These are phyloP conservation scores for Arthrobotrys iridis DNA, from an alignment of 2,329 filamentous ascomycete genomes.

Conservation along the genomic window DNA sequence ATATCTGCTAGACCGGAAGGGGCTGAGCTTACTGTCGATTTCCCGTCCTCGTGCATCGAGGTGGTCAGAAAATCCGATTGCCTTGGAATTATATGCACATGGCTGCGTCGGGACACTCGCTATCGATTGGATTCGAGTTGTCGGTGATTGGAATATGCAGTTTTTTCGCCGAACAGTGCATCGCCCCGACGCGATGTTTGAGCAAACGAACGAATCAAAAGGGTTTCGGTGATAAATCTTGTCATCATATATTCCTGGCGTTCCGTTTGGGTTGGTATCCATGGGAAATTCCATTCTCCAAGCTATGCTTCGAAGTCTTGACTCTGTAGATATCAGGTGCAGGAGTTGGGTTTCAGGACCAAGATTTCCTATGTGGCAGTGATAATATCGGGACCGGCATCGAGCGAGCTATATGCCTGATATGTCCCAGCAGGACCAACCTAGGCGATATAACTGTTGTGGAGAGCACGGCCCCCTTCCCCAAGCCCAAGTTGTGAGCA, in stretches of 20 bases:
- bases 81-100: background rate
- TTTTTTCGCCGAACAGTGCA: slow-evolving; percentile 15
- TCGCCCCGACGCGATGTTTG: background rate
- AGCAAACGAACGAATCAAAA: background rate
- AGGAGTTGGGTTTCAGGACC: background rate
- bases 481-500: slow-evolving; percentile 9
- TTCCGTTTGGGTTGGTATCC: background rate
- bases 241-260: no score
- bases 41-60: slow-evolving; percentile 27
- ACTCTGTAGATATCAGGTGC: background rate
- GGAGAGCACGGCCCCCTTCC: slow-evolving; percentile 11
- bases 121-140: slow-evolving; percentile 3
- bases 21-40: slow-evolving; percentile 29
- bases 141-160: background rate
- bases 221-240: background rate
- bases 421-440: background rate
- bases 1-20: slow-evolving; percentile 1
- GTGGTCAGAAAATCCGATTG: slow-evolving; percentile 32
- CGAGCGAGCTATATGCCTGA: background rate
- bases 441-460: background rate
- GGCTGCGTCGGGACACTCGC: background rate
- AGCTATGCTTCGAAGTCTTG: background rate
- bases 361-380: slow-evolving; percentile 2
- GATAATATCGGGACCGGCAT: background rate
- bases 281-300: background rate